phyloP scores from a whole-genome alignment of 768 basidiomycete genomes.

The Postia placenta region DNA sequence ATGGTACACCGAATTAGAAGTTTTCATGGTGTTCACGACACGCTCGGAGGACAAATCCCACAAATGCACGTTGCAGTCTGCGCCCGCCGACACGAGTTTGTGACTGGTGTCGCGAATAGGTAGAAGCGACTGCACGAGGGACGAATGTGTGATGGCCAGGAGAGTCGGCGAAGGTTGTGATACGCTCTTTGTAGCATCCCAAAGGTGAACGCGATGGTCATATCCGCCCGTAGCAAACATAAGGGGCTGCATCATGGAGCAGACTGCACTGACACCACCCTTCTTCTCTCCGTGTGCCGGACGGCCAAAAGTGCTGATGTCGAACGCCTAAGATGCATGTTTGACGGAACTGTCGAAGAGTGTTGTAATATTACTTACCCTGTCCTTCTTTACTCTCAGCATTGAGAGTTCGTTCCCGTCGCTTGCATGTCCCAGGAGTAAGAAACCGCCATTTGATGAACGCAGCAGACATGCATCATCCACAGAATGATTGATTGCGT shows the following conservation, averaged over 20 bases:
- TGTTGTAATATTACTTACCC: background rate
- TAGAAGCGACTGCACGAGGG: slow-evolving; percentile 38
- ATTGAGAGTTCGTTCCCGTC: background rate
- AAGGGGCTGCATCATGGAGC: slow-evolving; percentile 33
- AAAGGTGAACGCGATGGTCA: slow-evolving; percentile 42
- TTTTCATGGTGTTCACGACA: slow-evolving; percentile 32
- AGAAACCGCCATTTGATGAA: background rate
- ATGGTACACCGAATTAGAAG: slow-evolving; percentile 40
- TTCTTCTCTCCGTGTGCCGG: slow-evolving; percentile 22
- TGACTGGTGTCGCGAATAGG: slow-evolving; percentile 38
- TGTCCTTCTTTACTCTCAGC: background rate
- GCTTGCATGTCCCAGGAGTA: background rate
- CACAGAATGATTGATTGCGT: background rate
- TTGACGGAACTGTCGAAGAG: background rate
- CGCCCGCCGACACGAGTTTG: slow-evolving; percentile 42
- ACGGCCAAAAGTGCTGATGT: slow-evolving; percentile 3
- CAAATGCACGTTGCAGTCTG: slow-evolving; percentile 38
- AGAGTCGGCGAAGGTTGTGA: slow-evolving; percentile 24
- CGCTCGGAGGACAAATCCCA: slow-evolving; percentile 44
- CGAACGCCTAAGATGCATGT: background rate
- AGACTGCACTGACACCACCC: slow-evolving; percentile 36
- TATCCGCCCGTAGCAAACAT: slow-evolving; percentile 45
- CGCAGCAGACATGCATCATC: slow-evolving; percentile 1
- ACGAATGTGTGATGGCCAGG: slow-evolving; percentile 37
- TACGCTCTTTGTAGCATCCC: slow-evolving; percentile 29